Evolutionary conservation across 768 basidiomycete species (phyloP).

Genomic region (Russula brevipes): DNA sequence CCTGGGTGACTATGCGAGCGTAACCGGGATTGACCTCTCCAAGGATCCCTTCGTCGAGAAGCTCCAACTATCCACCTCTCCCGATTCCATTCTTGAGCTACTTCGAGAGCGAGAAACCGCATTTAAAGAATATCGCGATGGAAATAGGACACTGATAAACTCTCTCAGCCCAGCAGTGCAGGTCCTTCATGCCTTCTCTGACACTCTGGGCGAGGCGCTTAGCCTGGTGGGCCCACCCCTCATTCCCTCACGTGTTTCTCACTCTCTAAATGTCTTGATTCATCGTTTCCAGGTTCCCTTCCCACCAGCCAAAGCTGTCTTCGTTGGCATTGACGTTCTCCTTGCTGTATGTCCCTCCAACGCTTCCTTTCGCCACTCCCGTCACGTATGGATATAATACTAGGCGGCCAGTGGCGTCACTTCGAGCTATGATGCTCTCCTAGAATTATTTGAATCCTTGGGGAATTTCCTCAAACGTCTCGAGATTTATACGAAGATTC

Average conservation of each 20-base stretch:
- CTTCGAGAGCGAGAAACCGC: neutral
- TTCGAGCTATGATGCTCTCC: constrained; percentile 2
- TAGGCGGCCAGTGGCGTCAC: constrained; percentile 3
- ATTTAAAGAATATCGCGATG: constrained; percentile 7
- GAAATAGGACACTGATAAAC: neutral
- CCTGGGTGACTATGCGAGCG: neutral
- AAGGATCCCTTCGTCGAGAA: neutral
- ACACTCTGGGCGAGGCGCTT: neutral
- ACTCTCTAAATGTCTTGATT: neutral
- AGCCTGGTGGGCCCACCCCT: neutral
- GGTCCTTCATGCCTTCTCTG: neutral
- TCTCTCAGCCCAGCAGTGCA: neutral
- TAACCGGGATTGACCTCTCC: neutral
- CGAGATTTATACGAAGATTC: neutral
- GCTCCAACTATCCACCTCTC: neutral
- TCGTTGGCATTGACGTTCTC: neutral
- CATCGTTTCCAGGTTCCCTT: neutral
- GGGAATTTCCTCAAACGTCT: constrained; percentile 5
- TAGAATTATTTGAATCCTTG: neutral
- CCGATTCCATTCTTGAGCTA: neutral
- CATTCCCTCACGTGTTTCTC: neutral
- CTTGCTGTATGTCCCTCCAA: neutral
- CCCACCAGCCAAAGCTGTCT: neutral
- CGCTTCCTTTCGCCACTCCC: neutral
- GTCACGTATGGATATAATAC: neutral